phyloP scores from a whole-genome alignment of 2,329 filamentous ascomycete species.

The Colletotrichum sublineola region DNA sequence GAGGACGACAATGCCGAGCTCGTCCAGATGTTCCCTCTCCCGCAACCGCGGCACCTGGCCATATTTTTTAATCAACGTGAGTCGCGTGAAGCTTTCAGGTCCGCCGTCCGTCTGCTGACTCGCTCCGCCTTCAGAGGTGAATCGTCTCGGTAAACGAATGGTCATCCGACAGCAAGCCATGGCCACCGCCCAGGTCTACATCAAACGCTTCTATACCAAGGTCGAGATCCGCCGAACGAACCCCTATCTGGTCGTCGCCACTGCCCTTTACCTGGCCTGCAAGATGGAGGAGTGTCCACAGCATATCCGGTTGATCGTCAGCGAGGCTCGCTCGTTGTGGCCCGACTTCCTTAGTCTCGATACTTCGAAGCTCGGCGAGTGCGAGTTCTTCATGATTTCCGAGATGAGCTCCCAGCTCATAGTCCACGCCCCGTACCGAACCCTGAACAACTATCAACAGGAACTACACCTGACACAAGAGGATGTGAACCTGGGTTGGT shows the following conservation, averaged over 20 bases:
- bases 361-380: slow-evolving; percentile 88
- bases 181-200: slow-evolving; percentile 93
- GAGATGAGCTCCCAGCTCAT: slow-evolving; percentile 93
- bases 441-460: slow-evolving; percentile 77
- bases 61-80: slow-evolving; percentile 93
- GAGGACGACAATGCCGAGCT: slow-evolving; percentile 81
- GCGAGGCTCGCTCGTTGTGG: slow-evolving; percentile 88
- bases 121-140: slow-evolving; percentile 70
- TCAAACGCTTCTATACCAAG: slow-evolving; percentile 92
- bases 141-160: slow-evolving; percentile 86
- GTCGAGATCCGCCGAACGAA: slow-evolving; percentile 94
- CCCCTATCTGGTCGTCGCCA: slow-evolving; percentile 92
- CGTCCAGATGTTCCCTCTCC: slow-evolving; percentile 84
- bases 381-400: slow-evolving; percentile 92
- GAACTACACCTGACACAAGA: slow-evolving; percentile 81
- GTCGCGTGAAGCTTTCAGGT: neutral
- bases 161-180: slow-evolving; percentile 90
- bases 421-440: slow-evolving; percentile 90
- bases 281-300: slow-evolving; percentile 99
- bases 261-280: slow-evolving; percentile 92
- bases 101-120: slow-evolving; percentile 19
- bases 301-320: slow-evolving; percentile 91
- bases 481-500: slow-evolving; percentile 82
- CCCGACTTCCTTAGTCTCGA: slow-evolving; percentile 82
- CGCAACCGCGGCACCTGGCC: slow-evolving; percentile 83